phyloP scores from a whole-genome alignment of 2,329 filamentous ascomycete species.

The Cercospora sojina region DNA sequence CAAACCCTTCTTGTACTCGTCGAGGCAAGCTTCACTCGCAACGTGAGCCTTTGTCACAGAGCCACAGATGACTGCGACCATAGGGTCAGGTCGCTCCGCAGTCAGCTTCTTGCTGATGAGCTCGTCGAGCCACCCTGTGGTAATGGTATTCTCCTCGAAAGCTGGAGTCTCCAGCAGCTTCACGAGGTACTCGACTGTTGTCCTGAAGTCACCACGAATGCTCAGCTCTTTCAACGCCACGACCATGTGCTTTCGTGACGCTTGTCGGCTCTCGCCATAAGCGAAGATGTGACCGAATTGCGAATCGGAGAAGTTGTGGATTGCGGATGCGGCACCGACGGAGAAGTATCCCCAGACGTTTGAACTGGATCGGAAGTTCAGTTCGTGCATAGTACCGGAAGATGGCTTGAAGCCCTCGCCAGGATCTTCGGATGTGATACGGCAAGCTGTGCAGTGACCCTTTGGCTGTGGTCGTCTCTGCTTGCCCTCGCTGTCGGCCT shows the following conservation, averaged over 20 bases:
- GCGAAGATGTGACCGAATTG: slow-evolving; percentile 99
- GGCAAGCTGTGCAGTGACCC: slow-evolving; percentile 95
- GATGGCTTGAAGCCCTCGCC: slow-evolving; percentile 99
- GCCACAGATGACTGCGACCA: slow-evolving; percentile 91
- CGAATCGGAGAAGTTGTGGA: slow-evolving; percentile 98
- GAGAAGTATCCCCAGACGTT: slow-evolving; percentile 99
- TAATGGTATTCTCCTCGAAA: slow-evolving; percentile 99
- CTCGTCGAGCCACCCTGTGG: slow-evolving; percentile 97
- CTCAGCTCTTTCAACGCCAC: slow-evolving; percentile 97
- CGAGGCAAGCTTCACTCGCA: slow-evolving; percentile 84
- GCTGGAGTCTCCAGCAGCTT: slow-evolving; percentile 97
- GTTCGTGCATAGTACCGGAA: slow-evolving; percentile 96
- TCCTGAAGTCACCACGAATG: slow-evolving; percentile 98
- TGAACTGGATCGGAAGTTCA: slow-evolving; percentile 98
- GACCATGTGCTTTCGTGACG: slow-evolving; percentile 98
- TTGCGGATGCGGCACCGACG: slow-evolving; percentile 91
- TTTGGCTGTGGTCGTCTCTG: slow-evolving; percentile 91
- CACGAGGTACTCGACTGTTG: slow-evolving; percentile 97
- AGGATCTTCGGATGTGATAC: slow-evolving; percentile 98
- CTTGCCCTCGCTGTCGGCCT: slow-evolving; percentile 74
- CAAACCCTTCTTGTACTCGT: slow-evolving; percentile 81
- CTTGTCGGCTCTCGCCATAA: slow-evolving; percentile 94
- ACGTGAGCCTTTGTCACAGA: slow-evolving; percentile 93
- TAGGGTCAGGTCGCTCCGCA: slow-evolving; percentile 89
- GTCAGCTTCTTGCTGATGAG: slow-evolving; percentile 97